Percentiles rank a stretch among this genome's conserved stretches.
phyloP scores from a whole-genome alignment of 805 yeast species.

The Lachancea mirantina region DNA sequence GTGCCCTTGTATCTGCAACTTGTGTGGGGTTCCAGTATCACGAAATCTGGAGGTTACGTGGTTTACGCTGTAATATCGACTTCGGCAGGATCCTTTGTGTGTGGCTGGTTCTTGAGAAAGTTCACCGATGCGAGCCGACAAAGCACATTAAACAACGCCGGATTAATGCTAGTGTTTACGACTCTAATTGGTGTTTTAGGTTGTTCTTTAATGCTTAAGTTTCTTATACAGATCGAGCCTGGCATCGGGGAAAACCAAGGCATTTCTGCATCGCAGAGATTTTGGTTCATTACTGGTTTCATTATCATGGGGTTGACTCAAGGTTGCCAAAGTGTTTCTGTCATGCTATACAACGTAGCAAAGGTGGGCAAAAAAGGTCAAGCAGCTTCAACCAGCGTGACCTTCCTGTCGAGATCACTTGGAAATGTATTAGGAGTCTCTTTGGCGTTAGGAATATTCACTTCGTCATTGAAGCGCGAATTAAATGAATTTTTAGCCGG shows the following conservation, averaged over 20 bases:
- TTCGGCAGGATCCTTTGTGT: conserved; percentile 35
- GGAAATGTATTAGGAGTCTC: conserved; percentile 42
- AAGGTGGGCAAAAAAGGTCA: conserved; percentile 37
- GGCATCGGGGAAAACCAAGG: conserved; percentile 2
- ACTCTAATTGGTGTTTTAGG: conserved; percentile 17
- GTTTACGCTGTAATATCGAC: conserved; percentile 36
- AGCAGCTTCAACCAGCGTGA: conserved; percentile 41
- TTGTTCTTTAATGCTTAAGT: conserved; percentile 10
- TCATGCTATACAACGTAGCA: conserved; percentile 35
- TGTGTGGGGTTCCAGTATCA: conserved; percentile 35
- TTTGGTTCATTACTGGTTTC: conserved; percentile 24
- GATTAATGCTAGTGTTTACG: conserved; percentile 10
- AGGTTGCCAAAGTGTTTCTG: conserved; percentile 37
- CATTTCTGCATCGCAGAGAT: conserved; percentile 14
- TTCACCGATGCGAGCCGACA: conserved; percentile 16
- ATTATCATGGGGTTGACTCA: conserved; percentile 33
- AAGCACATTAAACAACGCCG: conserved; percentile 19
- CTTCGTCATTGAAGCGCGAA: conserved; percentile 5
- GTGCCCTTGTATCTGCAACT: conserved; percentile 39
- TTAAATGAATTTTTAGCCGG: conserved; percentile 4
- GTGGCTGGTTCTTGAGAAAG: conserved; percentile 31
- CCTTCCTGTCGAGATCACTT: conserved; percentile 36
- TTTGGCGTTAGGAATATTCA: conserved; percentile 13
- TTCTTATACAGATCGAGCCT: conserved; percentile 12
- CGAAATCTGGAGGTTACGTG: conserved; percentile 36